These are phyloP conservation scores for Lycium ferocissimum DNA, from an alignment of 257 asterid species.

Conservation along the genomic window DNA sequence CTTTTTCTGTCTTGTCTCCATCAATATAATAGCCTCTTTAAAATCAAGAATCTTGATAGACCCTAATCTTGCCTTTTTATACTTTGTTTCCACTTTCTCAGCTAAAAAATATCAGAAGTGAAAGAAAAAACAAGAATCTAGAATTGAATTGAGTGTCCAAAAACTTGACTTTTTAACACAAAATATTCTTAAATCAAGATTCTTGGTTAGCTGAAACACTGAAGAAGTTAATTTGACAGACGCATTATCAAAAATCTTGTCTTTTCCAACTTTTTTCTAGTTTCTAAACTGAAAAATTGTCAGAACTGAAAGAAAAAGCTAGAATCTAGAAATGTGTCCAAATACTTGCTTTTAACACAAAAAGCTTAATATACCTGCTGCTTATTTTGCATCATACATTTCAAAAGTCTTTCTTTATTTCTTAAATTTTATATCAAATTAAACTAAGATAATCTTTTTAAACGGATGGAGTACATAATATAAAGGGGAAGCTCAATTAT, in stretches of 20 bases:
- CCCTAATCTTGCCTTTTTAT: neutral
- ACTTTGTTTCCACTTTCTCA: neutral
- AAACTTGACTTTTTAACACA: neutral
- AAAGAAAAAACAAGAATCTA: neutral
- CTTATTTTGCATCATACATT: too few relatives aligned
- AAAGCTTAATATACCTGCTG: too few relatives aligned
- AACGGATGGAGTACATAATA: too few relatives aligned
- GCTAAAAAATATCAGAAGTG: neutral
- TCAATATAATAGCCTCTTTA: neutral
- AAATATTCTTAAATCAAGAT: neutral
- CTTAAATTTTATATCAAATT: too few relatives aligned
- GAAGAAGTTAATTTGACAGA: neutral
- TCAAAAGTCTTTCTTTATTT: too few relatives aligned
- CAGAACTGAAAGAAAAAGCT: neutral
- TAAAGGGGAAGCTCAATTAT: too few relatives aligned
- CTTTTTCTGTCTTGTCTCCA: neutral
- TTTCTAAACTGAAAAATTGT: neutral
- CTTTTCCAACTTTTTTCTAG: neutral
- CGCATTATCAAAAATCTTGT: neutral
- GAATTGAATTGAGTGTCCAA: neutral
- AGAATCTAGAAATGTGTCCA: neutral
- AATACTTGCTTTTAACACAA: neutral
- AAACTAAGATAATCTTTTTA: too few relatives aligned
- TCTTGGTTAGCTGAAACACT: neutral
- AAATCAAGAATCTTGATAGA: neutral